Evolutionary conservation across 225 moss, liverwort and hornwort genomes (phyloP), one percentile per base, ranked within the genome.

Genomic region (Marchantia paleacea): DNA sequence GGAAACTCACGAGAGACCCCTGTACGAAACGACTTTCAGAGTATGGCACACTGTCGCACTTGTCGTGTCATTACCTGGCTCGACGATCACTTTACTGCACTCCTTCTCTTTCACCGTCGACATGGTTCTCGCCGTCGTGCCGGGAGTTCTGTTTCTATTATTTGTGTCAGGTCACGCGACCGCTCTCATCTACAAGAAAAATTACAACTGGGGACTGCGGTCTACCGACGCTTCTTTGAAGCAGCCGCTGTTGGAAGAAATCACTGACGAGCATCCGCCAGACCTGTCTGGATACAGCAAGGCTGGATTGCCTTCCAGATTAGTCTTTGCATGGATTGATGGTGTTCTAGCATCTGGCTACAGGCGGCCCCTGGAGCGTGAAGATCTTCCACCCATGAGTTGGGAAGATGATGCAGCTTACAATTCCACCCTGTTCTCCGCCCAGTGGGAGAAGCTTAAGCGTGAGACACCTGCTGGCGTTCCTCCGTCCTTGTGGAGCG

Each of bases 401-500:
- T 9, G 5, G 24, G 76, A 20, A n/a, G 76, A 76, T 7, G 76
- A 61, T 22, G 48, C 76, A 1, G 76, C 76, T 12, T 60, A 76
- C 76, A 76, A 76, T 16, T 76, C 58, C 76, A 31, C 19, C 20
- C 0, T 18, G 10, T 76, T 76, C 10, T 60, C 60, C 12, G 60
- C 28, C 20, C 48, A 62, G 10, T 76, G 76, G 76, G 76, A 76
- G 62, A 76, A 39, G 1, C 57, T 30, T 12, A 76, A 76, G 60
- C 22, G 31, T 0, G 25, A 76, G 60, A 6, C 58, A 4, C 30
- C 60, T 61, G 7, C 47, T 4, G 76, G 76, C 39, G 22, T 24
- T 25, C n/a, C 63, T 14, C 85, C 85, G 9, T 82, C 82, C 2
- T 39, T 82, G 51, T 85, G 85, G 85, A 51, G 48, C 28, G 76